These are phyloP conservation scores for Trichomonascaceae sp. DNA, from an alignment of 1,139 yeast species.

Conservation along the genomic window DNA sequence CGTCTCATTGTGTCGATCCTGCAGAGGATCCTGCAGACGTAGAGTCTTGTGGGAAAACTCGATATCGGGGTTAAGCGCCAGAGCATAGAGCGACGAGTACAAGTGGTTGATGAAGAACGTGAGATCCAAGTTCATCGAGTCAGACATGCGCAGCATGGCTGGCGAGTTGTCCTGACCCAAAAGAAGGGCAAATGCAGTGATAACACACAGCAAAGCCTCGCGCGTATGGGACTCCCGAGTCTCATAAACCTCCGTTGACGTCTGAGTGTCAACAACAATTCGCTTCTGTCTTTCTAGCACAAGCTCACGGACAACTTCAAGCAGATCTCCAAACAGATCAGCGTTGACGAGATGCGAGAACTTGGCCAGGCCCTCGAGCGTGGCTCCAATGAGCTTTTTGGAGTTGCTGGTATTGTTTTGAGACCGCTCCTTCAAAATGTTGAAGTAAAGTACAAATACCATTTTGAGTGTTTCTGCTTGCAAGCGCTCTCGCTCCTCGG, in stretches of 20 bases:
- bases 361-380: conserved; percentile 79
- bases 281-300: conserved; percentile 33
- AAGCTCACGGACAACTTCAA: conserved; percentile 77
- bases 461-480: conserved; percentile 76
- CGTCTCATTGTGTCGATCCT: no score
- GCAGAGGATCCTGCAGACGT: conserved; percentile 64
- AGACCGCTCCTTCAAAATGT: conserved; percentile 51
- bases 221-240: conserved; percentile 35
- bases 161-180: conserved; percentile 42
- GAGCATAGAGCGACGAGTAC: conserved; percentile 49
- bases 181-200: conserved; percentile 79
- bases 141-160: conserved; percentile 17
- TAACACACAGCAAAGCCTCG: conserved; percentile 68
- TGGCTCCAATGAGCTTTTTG: conserved; percentile 56
- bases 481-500: conserved; percentile 70
- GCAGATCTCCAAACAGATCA: conserved; percentile 81
- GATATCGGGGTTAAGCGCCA: conserved; percentile 68
- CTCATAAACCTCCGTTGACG: conserved; percentile 24
- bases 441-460: conserved; percentile 61
- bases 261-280: conserved; percentile 12
- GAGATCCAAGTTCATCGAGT: conserved; percentile 27
- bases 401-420: conserved; percentile 24
- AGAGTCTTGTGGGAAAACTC: conserved; percentile 75
- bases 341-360: conserved; percentile 89
- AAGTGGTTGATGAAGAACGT: conserved; percentile 57